Evolutionary conservation across 768 basidiomycete genomes (phyloP).

Genomic region (Candolleomyces aberdarensis): DNA sequence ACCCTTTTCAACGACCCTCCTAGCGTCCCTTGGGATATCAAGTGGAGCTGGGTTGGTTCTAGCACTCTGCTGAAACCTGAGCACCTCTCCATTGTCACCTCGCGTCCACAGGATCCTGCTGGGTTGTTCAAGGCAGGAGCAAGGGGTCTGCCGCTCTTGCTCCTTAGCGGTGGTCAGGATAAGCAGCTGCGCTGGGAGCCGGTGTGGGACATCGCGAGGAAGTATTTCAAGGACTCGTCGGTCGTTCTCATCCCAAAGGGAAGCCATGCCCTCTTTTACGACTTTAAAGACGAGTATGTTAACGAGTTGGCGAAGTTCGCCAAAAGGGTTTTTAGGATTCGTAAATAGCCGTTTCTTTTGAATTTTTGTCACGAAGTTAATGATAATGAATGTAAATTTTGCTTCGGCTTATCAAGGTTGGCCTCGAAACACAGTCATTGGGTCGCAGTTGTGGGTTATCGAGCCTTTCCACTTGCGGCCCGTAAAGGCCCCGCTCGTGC

Average conservation of each 20-base stretch:
- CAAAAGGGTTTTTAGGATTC: not conserved
- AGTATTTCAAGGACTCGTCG: conserved; percentile 29
- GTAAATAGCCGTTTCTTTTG: not conserved
- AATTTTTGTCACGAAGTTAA: no score
- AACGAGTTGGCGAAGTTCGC: not conserved
- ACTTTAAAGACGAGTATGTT: not conserved
- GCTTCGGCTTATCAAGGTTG: no score
- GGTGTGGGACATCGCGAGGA: conserved; percentile 22
- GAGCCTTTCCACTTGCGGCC: no score
- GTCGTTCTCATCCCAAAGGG: not conserved
- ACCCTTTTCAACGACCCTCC: conserved; percentile 23
- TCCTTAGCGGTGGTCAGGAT: conserved; percentile 23
- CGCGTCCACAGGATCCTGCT: conserved; percentile 23
- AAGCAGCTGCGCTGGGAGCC: conserved; percentile 22
- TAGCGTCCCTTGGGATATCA: conserved; percentile 20
- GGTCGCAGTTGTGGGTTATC: no score
- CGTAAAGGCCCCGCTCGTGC: no score
- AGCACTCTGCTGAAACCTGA: conserved; percentile 17
- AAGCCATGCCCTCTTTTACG: conserved; percentile 1
- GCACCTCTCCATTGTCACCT: conserved; percentile 17
- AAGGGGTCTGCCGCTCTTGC: conserved; percentile 24
- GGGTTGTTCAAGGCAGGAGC: conserved; percentile 23
- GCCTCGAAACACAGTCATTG: no score
- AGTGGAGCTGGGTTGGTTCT: conserved; percentile 21
- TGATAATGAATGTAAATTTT: no score